phyloP scores from a whole-genome alignment of 805 yeast genomes.

The Wickerhamomyces silvicola region DNA sequence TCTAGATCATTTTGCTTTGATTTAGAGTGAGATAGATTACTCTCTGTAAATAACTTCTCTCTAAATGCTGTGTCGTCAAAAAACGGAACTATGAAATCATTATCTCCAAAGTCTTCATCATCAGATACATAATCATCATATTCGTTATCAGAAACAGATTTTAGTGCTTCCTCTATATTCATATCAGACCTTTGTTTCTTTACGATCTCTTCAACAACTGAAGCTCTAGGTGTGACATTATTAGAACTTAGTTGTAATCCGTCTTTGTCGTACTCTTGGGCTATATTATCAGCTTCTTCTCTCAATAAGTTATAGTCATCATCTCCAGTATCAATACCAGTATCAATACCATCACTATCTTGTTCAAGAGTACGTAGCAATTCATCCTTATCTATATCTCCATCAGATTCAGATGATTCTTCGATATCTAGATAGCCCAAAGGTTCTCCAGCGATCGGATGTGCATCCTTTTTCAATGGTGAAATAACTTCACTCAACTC shows the following conservation, averaged over 20 bases:
- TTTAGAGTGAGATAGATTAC: constrained; percentile 29
- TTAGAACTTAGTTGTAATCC: constrained; percentile 20
- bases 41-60: constrained; percentile 16
- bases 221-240: constrained; percentile 26
- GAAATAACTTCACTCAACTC: constrained; percentile 28
- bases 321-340: constrained; percentile 29
- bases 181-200: constrained; percentile 39
- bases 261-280: constrained; percentile 30
- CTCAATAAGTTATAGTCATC: constrained; percentile 30
- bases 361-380: constrained; percentile 30
- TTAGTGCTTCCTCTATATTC: constrained; percentile 34
- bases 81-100: constrained; percentile 41
- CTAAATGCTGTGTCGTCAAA: constrained; percentile 31
- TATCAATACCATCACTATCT: constrained; percentile 28
- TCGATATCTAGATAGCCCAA: constrained; percentile 19
- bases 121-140: constrained; percentile 17
- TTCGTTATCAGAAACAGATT: constrained; percentile 27
- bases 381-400: constrained; percentile 50
- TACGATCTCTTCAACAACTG: constrained; percentile 25
- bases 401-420: constrained; percentile 43
- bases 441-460: constrained; percentile 16
- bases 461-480: constrained; percentile 12
- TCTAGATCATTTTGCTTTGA: constrained; percentile 14
- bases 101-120: constrained; percentile 24
- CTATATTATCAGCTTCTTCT: constrained; percentile 38